phyloP scores from a whole-genome alignment of 305 asterid genomes.

The Solanum hybrid region DNA sequence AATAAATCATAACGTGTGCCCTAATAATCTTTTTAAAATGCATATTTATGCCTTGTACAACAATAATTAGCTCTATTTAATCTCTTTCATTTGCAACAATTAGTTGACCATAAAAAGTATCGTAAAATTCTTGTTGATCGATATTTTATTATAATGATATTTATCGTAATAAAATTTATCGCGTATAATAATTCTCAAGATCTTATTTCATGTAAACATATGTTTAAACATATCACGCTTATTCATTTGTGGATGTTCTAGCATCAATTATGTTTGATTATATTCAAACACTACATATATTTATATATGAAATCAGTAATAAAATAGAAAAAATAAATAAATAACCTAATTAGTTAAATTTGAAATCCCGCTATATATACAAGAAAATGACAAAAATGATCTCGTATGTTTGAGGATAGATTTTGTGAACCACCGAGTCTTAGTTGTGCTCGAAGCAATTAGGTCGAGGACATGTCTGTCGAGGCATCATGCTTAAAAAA shows the following conservation, averaged over 20 bases:
- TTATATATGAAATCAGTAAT: background rate
- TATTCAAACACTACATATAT: background rate
- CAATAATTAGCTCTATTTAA: background rate
- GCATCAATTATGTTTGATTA: background rate
- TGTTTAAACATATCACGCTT: background rate
- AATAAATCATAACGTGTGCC: background rate
- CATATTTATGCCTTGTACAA: background rate
- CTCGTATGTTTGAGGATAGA: background rate
- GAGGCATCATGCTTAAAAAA: no score
- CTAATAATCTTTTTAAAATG: background rate
- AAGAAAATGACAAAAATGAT: background rate
- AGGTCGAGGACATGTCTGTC: background rate
- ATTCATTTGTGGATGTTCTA: background rate
- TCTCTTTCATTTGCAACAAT: background rate
- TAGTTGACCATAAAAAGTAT: background rate
- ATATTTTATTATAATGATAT: no score
- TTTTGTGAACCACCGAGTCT: background rate
- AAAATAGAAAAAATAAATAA: background rate
- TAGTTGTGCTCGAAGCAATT: background rate
- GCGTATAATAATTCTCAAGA: background rate
- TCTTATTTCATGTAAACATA: background rate
- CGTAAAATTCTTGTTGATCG: background rate
- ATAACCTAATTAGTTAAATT: background rate
- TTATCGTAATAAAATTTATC: background rate
- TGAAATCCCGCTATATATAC: background rate